Evolutionary conservation across 176 grass and related monocot genomes (phyloP), one percentile per base, ranked within the genome.

Genomic region (Guadua angustifolia): DNA sequence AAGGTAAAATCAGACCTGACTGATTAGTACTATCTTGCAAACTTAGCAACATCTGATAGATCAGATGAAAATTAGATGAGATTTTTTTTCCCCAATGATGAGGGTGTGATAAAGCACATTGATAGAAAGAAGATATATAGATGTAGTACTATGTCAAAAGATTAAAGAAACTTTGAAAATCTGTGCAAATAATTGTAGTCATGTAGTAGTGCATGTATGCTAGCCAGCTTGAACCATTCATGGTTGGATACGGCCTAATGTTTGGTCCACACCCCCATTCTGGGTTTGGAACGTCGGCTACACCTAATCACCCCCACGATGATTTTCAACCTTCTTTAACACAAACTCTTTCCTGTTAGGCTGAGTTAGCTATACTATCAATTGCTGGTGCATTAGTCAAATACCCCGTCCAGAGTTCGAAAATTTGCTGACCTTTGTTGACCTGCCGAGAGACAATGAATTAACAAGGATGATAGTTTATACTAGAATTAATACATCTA

Each of bases 191-290:
- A 22, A 58, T 58, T 22, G 55, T 9, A 9, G 55, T n/a, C 7
- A 24, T 40, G 14, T n/a, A 39, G 14, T n/a, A 39, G n/a, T 47
- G 29, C 59, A 17, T 52, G 26, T 26, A 46, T 43, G 42, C 42
- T 43, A 43, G 42, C 53, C n/a, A 52, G 13, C 38, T 66, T 39
- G 60, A 47, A 40, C 46, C 7, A 40, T 74, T 25, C 36, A 49
- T 58, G 9, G 78, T 90, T 78, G 49, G 83, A 65, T 33, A 17
- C 40, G 87, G 88, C 88, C 88, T 79, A 90, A 90, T 60, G 66
- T 90, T 82, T 29, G 88, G 83, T 78, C 88, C 78, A 57, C 73
- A 63, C 65, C 82, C 13, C 18, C 43, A 4, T 78, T 21, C 73
- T 72, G 71, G 17, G 70, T 85, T 85, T 51, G 78, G 78, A 36